Evolutionary conservation across 1,139 yeast genomes (phyloP).

Genomic region (Meyerozyma smithsonii): DNA sequence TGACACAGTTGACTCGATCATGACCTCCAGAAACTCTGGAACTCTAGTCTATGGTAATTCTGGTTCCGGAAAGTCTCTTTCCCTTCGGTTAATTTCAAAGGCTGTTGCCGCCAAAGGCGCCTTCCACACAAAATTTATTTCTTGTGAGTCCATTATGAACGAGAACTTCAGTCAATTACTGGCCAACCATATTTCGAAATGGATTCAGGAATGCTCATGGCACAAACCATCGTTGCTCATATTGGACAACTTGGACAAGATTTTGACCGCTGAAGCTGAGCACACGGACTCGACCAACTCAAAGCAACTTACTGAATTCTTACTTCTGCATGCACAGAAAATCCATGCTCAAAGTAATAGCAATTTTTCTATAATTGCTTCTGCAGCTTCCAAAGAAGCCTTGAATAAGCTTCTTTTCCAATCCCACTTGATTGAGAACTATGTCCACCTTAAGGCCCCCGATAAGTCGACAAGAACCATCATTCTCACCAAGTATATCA

Average conservation of each 20-base stretch:
- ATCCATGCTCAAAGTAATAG: slow-evolving; percentile 38
- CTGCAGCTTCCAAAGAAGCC: slow-evolving; percentile 62
- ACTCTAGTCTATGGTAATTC: slow-evolving; percentile 63
- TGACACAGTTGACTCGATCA: slow-evolving; percentile 40
- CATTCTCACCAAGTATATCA: slow-evolving; percentile 47
- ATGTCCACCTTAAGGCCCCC: slow-evolving; percentile 63
- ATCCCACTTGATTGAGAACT: slow-evolving; percentile 68
- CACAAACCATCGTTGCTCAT: slow-evolving; percentile 71
- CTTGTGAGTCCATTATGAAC: slow-evolving; percentile 54
- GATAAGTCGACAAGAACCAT: slow-evolving; percentile 55
- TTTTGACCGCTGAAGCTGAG: slow-evolving; percentile 70
- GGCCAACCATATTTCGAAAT: slow-evolving; percentile 38
- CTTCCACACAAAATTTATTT: slow-evolving; percentile 37
- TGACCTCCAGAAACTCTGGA: slow-evolving; percentile 48
- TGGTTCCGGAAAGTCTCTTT: slow-evolving; percentile 75
- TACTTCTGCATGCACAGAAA: slow-evolving; percentile 35
- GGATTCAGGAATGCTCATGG: slow-evolving; percentile 69
- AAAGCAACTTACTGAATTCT: slow-evolving; percentile 50
- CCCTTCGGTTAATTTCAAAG: slow-evolving; percentile 40
- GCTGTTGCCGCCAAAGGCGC: slow-evolving; percentile 34
- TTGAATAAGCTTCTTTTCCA: slow-evolving; percentile 59
- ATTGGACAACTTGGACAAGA: slow-evolving; percentile 75
- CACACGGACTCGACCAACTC: slow-evolving; percentile 60
- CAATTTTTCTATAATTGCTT: slow-evolving; percentile 48
- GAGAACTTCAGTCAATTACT: slow-evolving; percentile 49